Evolutionary conservation across 345 rosid genomes (phyloP).

Genomic region (Eucalyptus tenuipes): DNA sequence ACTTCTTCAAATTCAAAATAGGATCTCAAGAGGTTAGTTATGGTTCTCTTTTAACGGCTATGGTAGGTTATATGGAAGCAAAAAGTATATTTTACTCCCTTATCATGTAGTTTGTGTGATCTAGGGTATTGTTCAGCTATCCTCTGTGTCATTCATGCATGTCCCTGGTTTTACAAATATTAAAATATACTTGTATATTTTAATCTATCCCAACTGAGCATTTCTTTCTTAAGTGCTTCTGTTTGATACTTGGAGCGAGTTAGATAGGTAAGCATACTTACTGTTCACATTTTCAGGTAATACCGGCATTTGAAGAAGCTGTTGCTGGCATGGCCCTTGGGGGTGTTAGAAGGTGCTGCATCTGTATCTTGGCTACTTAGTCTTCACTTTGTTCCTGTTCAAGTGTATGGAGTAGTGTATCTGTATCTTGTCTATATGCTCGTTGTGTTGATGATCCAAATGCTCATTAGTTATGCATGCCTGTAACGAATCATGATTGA

Average conservation of each 20-base stretch:
- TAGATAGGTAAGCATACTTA: neutral
- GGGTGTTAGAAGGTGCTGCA: slow-evolving; percentile 75
- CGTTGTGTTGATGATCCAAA: neutral
- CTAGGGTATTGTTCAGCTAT: neutral
- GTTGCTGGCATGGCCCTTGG: slow-evolving; percentile 83
- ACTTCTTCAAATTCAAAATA: slow-evolving; percentile 65
- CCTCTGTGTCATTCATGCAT: neutral
- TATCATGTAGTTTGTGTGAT: neutral
- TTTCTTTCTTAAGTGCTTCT: neutral
- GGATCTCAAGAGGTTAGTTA: slow-evolving; percentile 58
- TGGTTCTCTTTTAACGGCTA: neutral
- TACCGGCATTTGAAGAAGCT: slow-evolving; percentile 96
- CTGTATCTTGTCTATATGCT: neutral
- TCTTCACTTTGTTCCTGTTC: neutral
- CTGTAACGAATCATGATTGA: neutral
- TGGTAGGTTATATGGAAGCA: neutral
- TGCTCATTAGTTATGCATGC: neutral
- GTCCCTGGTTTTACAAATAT: neutral
- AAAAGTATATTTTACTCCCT: neutral
- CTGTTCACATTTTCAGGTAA: slow-evolving; percentile 43
- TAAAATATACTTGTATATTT: neutral
- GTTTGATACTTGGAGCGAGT: neutral
- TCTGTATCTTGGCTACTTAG: neutral
- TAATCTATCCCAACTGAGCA: neutral
- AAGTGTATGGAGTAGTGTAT: neutral